Percentiles rank a stretch among this genome's conserved stretches.
Conservation (phyloP, 106 monocot genomes). For the Apostasia shenzhenica region DNA sequence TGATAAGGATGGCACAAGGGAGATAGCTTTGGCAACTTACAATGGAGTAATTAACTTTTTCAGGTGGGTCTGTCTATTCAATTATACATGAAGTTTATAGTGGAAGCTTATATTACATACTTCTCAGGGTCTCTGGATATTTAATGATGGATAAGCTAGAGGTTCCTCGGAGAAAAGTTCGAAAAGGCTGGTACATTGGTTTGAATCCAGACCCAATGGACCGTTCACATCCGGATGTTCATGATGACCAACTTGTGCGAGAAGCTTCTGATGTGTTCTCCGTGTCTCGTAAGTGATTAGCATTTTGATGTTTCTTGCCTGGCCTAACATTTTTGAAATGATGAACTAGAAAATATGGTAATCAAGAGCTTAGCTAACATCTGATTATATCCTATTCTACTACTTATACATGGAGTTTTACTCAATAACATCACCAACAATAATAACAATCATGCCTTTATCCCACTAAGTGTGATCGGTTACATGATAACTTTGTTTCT, state of each 20-base stretch:
- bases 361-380: no score
- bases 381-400: no score
- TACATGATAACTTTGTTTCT: no score
- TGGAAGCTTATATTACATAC: slow-evolving; percentile 14
- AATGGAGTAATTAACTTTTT: slow-evolving; percentile 96
- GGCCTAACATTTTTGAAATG: neutral
- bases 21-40: slow-evolving; percentile 92
- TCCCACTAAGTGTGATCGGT: no score
- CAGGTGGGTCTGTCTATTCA: slow-evolving; percentile 39
- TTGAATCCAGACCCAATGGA: slow-evolving; percentile 79
- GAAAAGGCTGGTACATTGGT: slow-evolving; percentile 88
- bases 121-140: slow-evolving; percentile 80
- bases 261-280: slow-evolving; percentile 31
- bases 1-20: slow-evolving; percentile 91
- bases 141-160: slow-evolving; percentile 94
- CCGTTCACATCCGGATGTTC: slow-evolving; percentile 89
- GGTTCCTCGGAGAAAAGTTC: slow-evolving; percentile 90
- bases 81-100: neutral
- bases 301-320: neutral
- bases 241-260: slow-evolving; percentile 52
- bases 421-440: no score
- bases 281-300: slow-evolving; percentile 37
- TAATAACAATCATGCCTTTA: no score
- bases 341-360: neutral
- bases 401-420: no score